phyloP scores from a whole-genome alignment of 805 yeast genomes.

The Pichia ethanolica region DNA sequence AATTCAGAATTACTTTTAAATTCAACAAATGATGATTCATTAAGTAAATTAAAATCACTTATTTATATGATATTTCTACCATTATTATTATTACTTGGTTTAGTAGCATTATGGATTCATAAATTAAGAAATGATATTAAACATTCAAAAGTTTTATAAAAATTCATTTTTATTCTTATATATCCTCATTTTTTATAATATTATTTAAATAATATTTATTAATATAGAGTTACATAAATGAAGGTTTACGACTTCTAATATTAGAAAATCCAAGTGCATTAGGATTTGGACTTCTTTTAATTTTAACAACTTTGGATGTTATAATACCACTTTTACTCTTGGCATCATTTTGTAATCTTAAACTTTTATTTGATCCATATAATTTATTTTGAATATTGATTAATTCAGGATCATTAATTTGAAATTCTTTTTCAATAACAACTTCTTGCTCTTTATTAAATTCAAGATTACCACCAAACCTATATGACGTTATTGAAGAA shows the following conservation, averaged over 20 bases:
- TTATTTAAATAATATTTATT: too few relatives aligned
- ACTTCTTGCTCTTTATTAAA: conserved; percentile 17
- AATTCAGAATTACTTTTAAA: too few relatives aligned
- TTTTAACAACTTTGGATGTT: conserved; percentile 33
- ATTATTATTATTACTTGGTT: conserved; percentile 31
- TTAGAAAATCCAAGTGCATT: conserved; percentile 40
- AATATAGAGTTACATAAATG: conserved; percentile 25
- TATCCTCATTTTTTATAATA: too few relatives aligned
- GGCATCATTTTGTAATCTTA: conserved; percentile 22
- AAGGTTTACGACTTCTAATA: conserved; percentile 38
- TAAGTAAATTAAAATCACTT: conserved; percentile 6
- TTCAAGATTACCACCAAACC: not conserved
- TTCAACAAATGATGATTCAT: not conserved
- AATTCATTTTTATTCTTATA: not conserved
- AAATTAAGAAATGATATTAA: conserved; percentile 56
- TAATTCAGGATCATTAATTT: conserved; percentile 32
- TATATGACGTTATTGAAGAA: not conserved
- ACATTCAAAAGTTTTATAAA: conserved; percentile 48
- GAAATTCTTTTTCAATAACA: conserved; percentile 24
- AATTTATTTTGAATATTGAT: conserved; percentile 27
- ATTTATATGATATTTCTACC: conserved; percentile 29
- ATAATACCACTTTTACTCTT: conserved; percentile 24
- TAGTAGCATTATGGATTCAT: conserved; percentile 40
- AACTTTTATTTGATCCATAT: conserved; percentile 19
- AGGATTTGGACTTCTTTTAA: conserved; percentile 40